Evolutionary conservation across 179 eudicot genomes (phyloP).

Genomic region (Silene noctiflora): DNA sequence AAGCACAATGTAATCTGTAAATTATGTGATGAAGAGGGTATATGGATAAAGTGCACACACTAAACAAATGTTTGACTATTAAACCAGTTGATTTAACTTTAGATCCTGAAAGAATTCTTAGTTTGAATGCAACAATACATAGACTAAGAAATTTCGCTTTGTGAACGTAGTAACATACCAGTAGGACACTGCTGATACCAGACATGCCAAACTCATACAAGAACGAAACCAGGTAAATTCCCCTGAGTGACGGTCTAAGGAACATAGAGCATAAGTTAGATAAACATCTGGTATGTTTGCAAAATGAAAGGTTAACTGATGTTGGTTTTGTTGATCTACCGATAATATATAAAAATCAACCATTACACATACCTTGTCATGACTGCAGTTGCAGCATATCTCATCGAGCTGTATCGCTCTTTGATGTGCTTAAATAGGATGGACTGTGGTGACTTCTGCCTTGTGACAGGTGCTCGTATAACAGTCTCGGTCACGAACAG

Average conservation of each 20-base stretch:
- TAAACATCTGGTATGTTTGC: not conserved
- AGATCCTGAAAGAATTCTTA: no score
- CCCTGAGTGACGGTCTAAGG: slow-evolving; percentile 62
- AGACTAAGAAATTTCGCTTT: not conserved
- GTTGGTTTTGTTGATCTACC: not conserved
- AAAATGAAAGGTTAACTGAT: not conserved
- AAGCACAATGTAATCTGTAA: no score
- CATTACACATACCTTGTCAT: slow-evolving; percentile 43
- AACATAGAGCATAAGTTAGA: slow-evolving; percentile 15
- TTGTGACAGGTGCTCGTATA: slow-evolving; percentile 34
- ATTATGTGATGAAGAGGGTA: no score
- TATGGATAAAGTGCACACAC: no score
- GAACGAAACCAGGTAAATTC: slow-evolving; percentile 70
- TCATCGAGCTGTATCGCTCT: slow-evolving; percentile 56
- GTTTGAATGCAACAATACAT: no score
- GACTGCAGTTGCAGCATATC: slow-evolving; percentile 52
- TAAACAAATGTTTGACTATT: no score
- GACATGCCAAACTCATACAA: slow-evolving; percentile 84
- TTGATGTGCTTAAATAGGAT: slow-evolving; percentile 39
- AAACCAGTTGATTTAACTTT: no score
- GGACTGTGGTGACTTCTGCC: slow-evolving; percentile 36
- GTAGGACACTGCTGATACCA: slow-evolving; percentile 68
- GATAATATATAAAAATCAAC: not conserved
- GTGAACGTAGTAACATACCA: slow-evolving; percentile 43
- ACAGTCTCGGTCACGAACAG: slow-evolving; percentile 65